Conservation (phyloP, 2,329 filamentous ascomycete species). For the Geosmithia putterillii region DNA sequence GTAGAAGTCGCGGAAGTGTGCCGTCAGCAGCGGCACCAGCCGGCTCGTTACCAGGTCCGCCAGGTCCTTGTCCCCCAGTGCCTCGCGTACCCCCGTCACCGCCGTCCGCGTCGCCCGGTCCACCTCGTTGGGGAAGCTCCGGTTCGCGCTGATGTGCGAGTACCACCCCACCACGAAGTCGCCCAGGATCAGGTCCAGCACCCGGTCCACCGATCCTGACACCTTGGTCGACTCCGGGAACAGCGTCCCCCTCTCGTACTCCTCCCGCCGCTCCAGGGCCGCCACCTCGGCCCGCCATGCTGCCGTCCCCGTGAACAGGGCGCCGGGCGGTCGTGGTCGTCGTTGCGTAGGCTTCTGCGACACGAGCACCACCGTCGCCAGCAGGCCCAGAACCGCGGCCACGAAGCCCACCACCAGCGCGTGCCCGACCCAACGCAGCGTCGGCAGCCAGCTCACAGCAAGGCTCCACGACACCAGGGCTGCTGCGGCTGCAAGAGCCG, state of each 20-base stretch:
- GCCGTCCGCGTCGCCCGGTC: constrained; percentile 68
- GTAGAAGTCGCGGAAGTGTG: constrained; percentile 82
- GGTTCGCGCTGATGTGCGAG: constrained; percentile 66
- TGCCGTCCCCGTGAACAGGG: constrained; percentile 47
- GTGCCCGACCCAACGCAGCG: constrained; percentile 74
- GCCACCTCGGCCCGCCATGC: constrained; percentile 62
- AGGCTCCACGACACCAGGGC: constrained; percentile 82
- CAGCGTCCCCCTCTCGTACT: constrained; percentile 57
- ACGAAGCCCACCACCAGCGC: constrained; percentile 64
- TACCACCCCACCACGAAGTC: constrained; percentile 92
- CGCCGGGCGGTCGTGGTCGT: constrained; percentile 27
- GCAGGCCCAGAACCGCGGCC: constrained; percentile 38
- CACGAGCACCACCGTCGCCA: constrained; percentile 40
- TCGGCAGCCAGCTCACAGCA: constrained; percentile 69
- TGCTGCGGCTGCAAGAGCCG: constrained; percentile 53
- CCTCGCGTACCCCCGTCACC: constrained; percentile 57
- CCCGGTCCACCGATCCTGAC: constrained; percentile 65
- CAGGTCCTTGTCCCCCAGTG: constrained; percentile 64
- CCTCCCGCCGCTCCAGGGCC: constrained; percentile 50
- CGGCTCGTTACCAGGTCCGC: constrained; percentile 73
- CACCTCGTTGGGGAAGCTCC: constrained; percentile 74
- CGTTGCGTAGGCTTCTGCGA: constrained; percentile 36
- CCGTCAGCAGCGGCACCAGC: constrained; percentile 77
- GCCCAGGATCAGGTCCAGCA: constrained; percentile 64
- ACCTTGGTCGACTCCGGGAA: constrained; percentile 67